Base-by-base conservation (phyloP, 1,139 yeast genomes). In the Diutina rugosa region DNA sequence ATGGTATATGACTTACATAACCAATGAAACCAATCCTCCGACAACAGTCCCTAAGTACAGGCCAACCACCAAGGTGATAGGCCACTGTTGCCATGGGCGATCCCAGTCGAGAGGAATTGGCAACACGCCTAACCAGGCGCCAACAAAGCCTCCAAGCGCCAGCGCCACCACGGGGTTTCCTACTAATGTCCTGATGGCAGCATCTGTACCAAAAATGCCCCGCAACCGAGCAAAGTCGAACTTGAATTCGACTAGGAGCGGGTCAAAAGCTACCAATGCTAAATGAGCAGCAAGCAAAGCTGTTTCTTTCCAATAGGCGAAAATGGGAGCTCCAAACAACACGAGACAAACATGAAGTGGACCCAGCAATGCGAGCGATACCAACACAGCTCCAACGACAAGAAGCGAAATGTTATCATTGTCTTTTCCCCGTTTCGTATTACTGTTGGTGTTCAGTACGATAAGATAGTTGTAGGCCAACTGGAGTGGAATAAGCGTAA, bases 91-190 rank as follows among this genome's bases (percentile, higher is more conserved):
- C 99, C 99, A 93, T 35, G 87, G 90, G 62, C 98, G 77, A 68
- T 93, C 99, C 99, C 99, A 93, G 69, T 93, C 99, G 58, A 93
- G 76, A 0, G 98, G 97, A 59, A 93, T 90, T 1, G 96, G 98
- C 49, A 89, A 72, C 5, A 95, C 97, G 10, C 98, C 97, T 2
- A 90, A 64, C 98, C 98, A 93, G 9, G 95, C 83, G 2, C 97
- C 96, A 8, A 86, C 63, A 51, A 85, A 71, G 0, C 84, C 77
- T 47, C 84, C 78, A 10, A 81, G 66, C 6, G 80, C 69, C 32
- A 73, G 65, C 45, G 73, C 65, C 53, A 79, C 69, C 1, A 77
- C 63, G 47, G 72, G 76, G 60, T 78, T 73, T 16, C 64, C 62
- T 56, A 69, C 65, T 3, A 74, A 63, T 6, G 61, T 60, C 4